Evolutionary conservation across 768 basidiomycete species (phyloP), one percentile per base, ranked within the genome.

Genomic region (Clavulina sp.): DNA sequence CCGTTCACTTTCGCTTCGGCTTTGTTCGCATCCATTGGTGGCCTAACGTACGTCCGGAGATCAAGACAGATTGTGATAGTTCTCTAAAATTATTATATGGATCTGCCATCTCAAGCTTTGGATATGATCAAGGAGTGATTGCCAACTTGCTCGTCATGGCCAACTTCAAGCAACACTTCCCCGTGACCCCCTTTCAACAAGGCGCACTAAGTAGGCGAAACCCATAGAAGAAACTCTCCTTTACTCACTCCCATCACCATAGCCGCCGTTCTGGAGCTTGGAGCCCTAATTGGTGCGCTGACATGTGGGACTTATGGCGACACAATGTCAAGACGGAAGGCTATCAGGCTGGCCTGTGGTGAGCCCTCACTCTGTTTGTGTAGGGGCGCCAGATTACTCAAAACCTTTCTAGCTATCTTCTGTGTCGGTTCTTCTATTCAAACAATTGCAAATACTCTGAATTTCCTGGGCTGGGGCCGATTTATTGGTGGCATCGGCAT

Each of bases 91-190:
- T 21, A 26, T 51, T 26, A 28, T 51, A 5, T 44, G 41, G 28
- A 29, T 33, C 16, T 33, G 31, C 16, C 18, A 16, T 18, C 1
- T 19, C 4, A 18, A 29, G 50, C 23, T 86, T 86, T 62, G 84
- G 84, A 5, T 86, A 86, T 60, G 84, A 85, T 58, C 84, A 86
- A 60, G 84, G 84, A 33, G 84, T 86, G 46, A 84, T 88, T 56
- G 81, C 85, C 2, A 88, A 87, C 61, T 77, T 88, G 13, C 70
- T 88, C 9, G 82, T 87, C 9, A 87, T 87, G 84, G 66, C 70
- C 36, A 80, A 84, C 57, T 88, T 88, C 57, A 57, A 74, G 26
- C 57, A 65, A 47, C 70, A 76, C 5, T 88, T 81, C 77, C 80
- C 80, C 3, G 65, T 84, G 2, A 76, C 77, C 4, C 73, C 84